Conservation (phyloP, 2,329 filamentous ascomycete genomes). For the Dothiorella sarmentorum region DNA sequence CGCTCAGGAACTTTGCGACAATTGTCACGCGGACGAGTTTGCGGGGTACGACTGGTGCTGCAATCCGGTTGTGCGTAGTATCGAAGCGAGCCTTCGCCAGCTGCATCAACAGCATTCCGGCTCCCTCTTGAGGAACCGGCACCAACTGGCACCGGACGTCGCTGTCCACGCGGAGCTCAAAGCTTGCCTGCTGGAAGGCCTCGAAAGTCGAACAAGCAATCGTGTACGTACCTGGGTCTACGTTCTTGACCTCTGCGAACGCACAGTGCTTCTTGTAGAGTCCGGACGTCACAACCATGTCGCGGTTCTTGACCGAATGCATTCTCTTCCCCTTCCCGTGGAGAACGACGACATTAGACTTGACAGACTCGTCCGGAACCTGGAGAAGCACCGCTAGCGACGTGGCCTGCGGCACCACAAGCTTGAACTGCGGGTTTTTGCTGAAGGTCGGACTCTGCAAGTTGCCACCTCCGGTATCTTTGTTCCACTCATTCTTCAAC, state of each 20-base stretch:
- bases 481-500: constrained; percentile 67
- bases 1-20: constrained; percentile 46
- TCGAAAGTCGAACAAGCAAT: constrained; percentile 91
- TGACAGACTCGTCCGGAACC: constrained; percentile 61
- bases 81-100: constrained; percentile 54
- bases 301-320: constrained; percentile 65
- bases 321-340: constrained; percentile 73
- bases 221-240: constrained; percentile 76
- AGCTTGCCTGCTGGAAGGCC: constrained; percentile 69
- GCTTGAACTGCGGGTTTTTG: constrained; percentile 81
- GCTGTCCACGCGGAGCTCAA: constrained; percentile 71
- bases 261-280: constrained; percentile 82
- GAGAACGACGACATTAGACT: constrained; percentile 80
- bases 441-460: constrained; percentile 71
- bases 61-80: constrained; percentile 50
- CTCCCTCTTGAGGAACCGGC: constrained; percentile 67
- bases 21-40: constrained; percentile 62
- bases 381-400: constrained; percentile 72
- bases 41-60: constrained; percentile 48
- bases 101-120: constrained; percentile 65
- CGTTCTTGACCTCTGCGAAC: constrained; percentile 57
- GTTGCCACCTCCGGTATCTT: constrained; percentile 79
- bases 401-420: constrained; percentile 56
- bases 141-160: constrained; percentile 54
- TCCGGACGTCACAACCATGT: constrained; percentile 79